Base-by-base conservation (phyloP, 2,329 filamentous ascomycete species). In the Metarhizium anisopliae region DNA sequence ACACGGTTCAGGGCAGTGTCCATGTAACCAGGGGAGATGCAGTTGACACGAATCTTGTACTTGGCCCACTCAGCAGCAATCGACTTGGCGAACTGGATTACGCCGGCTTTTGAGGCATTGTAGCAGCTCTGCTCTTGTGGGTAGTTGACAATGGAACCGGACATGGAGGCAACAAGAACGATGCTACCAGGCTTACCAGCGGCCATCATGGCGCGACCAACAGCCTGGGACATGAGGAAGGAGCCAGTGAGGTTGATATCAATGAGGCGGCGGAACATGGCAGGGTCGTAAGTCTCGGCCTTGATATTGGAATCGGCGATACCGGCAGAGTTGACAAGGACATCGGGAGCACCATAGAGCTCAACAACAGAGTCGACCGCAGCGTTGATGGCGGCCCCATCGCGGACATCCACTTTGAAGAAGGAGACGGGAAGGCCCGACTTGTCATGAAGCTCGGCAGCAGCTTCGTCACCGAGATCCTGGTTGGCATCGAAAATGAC, bases 291-390 rank as follows among this genome's bases (percentile, higher is more conserved):
- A 20, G 77, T 83, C 78, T 91, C 88, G 52, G 87, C 87, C 70
- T 87, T 87, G 75, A 91, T 88, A 78, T 91, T 91, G 68, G 87
- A 90, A 70, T 91, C 87, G 60, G 87, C 87, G 60, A 92, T 90
- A 67, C 88, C 87, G 50, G 88, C 88, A 51, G 86, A 85, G 75
- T 90, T 90, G 74, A 92, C 80, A n/a, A 92, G 77, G 36, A 90
- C 83, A 65, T 92, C 85, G 13, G 89, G 81, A 11, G 80, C 75
- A 54, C 88, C 88, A 63, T 85, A 87, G 59, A 84, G 76, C 58
- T 83, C 76, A 47, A 83, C 80, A 45, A 89, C 82, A 56, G 82
- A 79, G 60, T 83, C 77, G 54, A 91, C 84, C 25, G 86, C 85
- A 54, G 84, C 81, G 63, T 84, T 81, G 70, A 91, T 87, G 60